Evolutionary conservation across 2,329 filamentous ascomycete species (phyloP).

Genomic region (Fusarium lyarnte): DNA sequence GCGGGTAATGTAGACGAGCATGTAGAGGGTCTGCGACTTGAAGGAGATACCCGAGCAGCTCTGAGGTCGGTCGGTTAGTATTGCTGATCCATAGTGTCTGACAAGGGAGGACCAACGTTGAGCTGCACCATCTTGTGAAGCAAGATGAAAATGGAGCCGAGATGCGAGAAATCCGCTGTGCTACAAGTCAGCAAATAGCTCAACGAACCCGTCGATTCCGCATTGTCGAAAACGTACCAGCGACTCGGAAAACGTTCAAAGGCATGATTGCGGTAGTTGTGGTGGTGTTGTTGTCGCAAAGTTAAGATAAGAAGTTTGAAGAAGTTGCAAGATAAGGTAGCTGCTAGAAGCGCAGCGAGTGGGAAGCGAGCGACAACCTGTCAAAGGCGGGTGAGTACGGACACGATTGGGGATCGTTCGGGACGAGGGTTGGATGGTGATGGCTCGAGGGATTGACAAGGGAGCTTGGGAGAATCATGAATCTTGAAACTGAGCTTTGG

Average conservation of each 20-base stretch:
- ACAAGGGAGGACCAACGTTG: conserved; percentile 68
- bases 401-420: conserved; percentile 30
- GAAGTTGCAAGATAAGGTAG: conserved; percentile 8
- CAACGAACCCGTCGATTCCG: background rate
- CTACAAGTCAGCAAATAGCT: conserved; percentile 30
- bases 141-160: conserved; percentile 92
- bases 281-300: conserved; percentile 23
- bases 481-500: conserved; percentile 35
- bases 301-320: conserved; percentile 14
- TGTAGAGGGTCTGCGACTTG: conserved; percentile 96
- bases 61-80: conserved; percentile 58
- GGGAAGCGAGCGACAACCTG: conserved; percentile 30
- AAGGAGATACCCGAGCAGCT: conserved; percentile 98
- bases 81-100: conserved; percentile 13
- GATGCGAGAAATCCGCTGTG: conserved; percentile 91
- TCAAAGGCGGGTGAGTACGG: conserved; percentile 9
- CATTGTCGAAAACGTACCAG: conserved; percentile 54
- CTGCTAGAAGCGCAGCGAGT: conserved; percentile 33
- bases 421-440: conserved; percentile 21
- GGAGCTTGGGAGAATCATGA: conserved; percentile 38
- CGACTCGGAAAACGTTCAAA: conserved; percentile 68
- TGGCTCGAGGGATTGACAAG: conserved; percentile 32
- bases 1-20: conserved; percentile 91
- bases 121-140: conserved; percentile 96
- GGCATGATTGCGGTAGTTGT: conserved; percentile 53